Base-by-base conservation (phyloP, 306 rosid species). In the Dicorynia guianensis region DNA sequence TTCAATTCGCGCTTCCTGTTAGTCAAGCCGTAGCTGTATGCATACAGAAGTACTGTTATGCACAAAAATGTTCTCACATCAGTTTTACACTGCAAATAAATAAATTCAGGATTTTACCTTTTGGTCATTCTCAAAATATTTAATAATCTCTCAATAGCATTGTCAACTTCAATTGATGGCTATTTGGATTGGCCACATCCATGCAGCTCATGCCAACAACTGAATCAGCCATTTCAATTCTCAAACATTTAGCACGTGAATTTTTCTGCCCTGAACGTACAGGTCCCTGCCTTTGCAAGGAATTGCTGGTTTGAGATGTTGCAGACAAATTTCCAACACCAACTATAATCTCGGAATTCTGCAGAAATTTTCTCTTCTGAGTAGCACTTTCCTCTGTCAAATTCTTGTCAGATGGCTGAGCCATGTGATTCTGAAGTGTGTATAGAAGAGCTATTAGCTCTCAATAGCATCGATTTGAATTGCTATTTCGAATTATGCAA, bases 21-120 rank as follows among this genome's bases (percentile, higher is more conserved):
- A 43, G 30, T 15, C 65, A 83, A 57, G 43, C 57, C 75, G 47
- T 79, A 59, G 68, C 87, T 83, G 69, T 18, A 82, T 35, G 55
- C 53, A 56, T 8, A 68, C 17, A 63, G 52, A 30, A 59, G 38
- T 11, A 43, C 48, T 14, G 9, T 55, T 10, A 55, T 57, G 38
- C 63, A 44, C 57, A 35, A 58, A 54, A 7, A 14, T 6, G 17
- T 40, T n/a, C 62, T 38, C 38, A 38, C 18, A 35, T 53, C 49
- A 36, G 57, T 34, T 30, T 3, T 17, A 30, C 63, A 38, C 44
- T 34, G 33, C 14, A 38, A 49, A 6, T 25, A 44, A 68, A 3
- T 61, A 61, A 25, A 77, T 36, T 4, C 11, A 69, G 30, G 46
- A 62, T 8, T 18, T 14, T 76, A 79, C 87, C 87, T 72, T 53